phyloP scores from a whole-genome alignment of 305 asterid species.

The Fraxinus floribunda region DNA sequence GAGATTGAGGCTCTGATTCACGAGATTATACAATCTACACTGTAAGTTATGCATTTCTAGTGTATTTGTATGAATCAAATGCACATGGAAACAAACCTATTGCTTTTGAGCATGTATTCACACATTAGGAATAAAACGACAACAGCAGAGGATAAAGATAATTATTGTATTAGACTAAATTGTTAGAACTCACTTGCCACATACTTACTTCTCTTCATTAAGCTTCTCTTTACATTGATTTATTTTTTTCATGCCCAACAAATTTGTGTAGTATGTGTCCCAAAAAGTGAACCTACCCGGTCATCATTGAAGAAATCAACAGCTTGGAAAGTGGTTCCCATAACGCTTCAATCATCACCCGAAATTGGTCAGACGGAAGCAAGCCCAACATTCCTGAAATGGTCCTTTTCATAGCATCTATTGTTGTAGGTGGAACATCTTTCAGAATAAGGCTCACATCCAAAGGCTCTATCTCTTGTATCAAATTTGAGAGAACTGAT shows the following conservation, averaged over 20 bases:
- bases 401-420: slow-evolving; percentile 96
- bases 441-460: slow-evolving; percentile 83
- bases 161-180: background rate
- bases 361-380: slow-evolving; percentile 90
- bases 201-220: background rate
- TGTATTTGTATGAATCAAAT: background rate
- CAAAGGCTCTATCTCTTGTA: slow-evolving; percentile 87
- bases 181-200: background rate
- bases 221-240: background rate
- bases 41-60: background rate
- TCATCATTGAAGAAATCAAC: slow-evolving; percentile 84
- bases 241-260: background rate
- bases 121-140: background rate
- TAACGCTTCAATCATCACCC: slow-evolving; percentile 74
- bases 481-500: slow-evolving; percentile 52
- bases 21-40: background rate
- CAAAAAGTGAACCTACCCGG: slow-evolving; percentile 56
- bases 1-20: background rate
- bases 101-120: background rate
- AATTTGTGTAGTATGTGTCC: background rate
- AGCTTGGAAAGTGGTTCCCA: slow-evolving; percentile 93
- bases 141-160: background rate
- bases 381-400: slow-evolving; percentile 88
- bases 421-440: slow-evolving; percentile 75
- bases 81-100: background rate